Conservation (phyloP, 2,329 filamentous ascomycete genomes). For the Aureobasidium sp. region DNA sequence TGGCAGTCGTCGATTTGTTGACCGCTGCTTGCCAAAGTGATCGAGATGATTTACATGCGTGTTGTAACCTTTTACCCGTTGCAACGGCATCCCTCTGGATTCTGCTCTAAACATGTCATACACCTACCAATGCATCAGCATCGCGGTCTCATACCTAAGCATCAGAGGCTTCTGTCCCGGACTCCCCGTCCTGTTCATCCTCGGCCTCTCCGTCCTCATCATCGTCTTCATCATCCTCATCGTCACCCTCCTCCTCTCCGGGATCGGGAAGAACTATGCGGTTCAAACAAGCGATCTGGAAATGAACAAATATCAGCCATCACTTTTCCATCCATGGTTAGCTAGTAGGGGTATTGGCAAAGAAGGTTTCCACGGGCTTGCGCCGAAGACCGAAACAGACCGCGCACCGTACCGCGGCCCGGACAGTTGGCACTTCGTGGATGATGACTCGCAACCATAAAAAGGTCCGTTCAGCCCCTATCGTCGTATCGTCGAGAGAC, state of each 20-base stretch:
- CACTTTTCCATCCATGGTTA: not conserved
- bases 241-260: conserved; percentile 21
- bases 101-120: not conserved
- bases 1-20: conserved; percentile 2
- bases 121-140: not conserved
- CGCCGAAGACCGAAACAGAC: conserved; percentile 4
- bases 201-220: conserved; percentile 18
- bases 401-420: conserved; percentile 4
- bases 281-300: conserved; percentile 42
- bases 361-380: conserved; percentile 1
- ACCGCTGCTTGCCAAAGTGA: not conserved
- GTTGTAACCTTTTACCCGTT: not conserved
- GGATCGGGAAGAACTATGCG: conserved; percentile 42
- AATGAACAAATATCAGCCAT: not conserved
- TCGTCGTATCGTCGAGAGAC: not conserved
- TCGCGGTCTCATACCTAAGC: not conserved
- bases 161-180: conserved; percentile 2
- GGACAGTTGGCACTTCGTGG: not conserved
- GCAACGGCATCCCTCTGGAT: not conserved
- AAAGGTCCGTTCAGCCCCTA: not conserved
- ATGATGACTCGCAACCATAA: conserved; percentile 9
- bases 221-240: conserved; percentile 20
- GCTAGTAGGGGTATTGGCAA: not conserved
- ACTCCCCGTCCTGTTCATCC: conserved; percentile 19
- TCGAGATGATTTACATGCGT: not conserved